phyloP scores from a whole-genome alignment of 148 eudicot species.

The Salicornia ramosissima region DNA sequence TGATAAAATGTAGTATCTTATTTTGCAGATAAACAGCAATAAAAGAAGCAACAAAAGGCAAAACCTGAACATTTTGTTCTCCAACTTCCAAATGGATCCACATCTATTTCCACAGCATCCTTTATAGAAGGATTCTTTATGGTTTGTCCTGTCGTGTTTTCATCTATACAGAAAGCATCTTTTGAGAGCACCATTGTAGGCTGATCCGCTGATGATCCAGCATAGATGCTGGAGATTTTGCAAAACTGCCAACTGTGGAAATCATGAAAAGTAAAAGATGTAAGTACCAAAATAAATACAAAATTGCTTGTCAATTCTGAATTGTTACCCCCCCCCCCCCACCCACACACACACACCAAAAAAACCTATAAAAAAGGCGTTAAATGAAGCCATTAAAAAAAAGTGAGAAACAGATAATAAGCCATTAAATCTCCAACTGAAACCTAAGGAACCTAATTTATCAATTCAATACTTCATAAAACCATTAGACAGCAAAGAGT shows the following conservation, averaged over 20 bases:
- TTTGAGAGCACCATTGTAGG: constrained; percentile 39
- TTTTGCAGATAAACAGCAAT: neutral
- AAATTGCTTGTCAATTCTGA: too few relatives aligned
- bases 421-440: neutral
- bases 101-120: constrained; percentile 39
- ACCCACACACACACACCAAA: too few relatives aligned
- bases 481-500: neutral
- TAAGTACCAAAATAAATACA: too few relatives aligned
- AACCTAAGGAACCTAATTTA: neutral
- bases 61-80: constrained; percentile 78
- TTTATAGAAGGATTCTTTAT: constrained; percentile 61
- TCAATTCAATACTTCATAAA: neutral
- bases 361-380: too few relatives aligned
- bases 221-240: constrained; percentile 30
- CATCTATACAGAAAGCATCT: constrained; percentile 35
- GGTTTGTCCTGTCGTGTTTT: constrained; percentile 34
- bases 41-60: constrained; percentile 3
- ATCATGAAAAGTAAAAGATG: too few relatives aligned
- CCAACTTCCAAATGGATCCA: constrained; percentile 61
- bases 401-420: too few relatives aligned
- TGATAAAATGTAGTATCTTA: neutral
- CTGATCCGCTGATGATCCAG: constrained; percentile 33
- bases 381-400: too few relatives aligned
- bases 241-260: constrained; percentile 36
- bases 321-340: too few relatives aligned